Conservation (phyloP, 2,329 filamentous ascomycete species). For the Aureobasidium sp. region DNA sequence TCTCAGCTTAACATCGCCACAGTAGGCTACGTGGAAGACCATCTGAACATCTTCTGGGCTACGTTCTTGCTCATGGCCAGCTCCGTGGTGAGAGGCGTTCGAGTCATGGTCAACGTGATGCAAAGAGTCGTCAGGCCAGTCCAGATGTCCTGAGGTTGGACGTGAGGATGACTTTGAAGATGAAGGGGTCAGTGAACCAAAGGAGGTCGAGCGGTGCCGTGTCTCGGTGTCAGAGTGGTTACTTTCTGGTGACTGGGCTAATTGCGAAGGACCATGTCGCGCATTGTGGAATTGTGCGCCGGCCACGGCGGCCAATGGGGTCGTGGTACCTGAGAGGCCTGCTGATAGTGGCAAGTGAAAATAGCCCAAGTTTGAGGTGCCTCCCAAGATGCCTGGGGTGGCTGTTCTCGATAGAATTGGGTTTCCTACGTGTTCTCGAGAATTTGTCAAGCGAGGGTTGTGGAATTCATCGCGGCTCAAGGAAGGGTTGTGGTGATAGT, state of each 20-base stretch:
- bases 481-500: not conserved
- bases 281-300: slow-evolving; percentile 55
- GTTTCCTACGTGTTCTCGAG: slow-evolving; percentile 18
- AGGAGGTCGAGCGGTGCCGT: slow-evolving; percentile 27
- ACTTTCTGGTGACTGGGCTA: slow-evolving; percentile 6
- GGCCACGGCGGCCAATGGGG: slow-evolving; percentile 70
- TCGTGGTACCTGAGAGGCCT: slow-evolving; percentile 66
- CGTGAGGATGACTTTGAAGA: slow-evolving; percentile 34
- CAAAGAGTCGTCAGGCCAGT: slow-evolving; percentile 17
- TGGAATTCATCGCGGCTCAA: slow-evolving; percentile 9
- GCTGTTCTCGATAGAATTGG: slow-evolving; percentile 34
- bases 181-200: slow-evolving; percentile 39
- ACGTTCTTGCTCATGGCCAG: slow-evolving; percentile 46
- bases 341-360: slow-evolving; percentile 70
- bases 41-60: slow-evolving; percentile 84
- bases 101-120: slow-evolving; percentile 12
- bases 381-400: slow-evolving; percentile 56
- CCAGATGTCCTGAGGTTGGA: slow-evolving; percentile 32
- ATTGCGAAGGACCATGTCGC: slow-evolving; percentile 11
- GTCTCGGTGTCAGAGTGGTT: slow-evolving; percentile 27
- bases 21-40: slow-evolving; percentile 82
- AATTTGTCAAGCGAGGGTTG: slow-evolving; percentile 9
- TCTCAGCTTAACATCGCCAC: slow-evolving; percentile 77
- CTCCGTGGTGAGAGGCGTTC: not conserved
- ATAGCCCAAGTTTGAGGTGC: slow-evolving; percentile 70